Evolutionary conservation across 768 basidiomycete species (phyloP).

Genomic region (Porphyrellus cyaneotinctus): DNA sequence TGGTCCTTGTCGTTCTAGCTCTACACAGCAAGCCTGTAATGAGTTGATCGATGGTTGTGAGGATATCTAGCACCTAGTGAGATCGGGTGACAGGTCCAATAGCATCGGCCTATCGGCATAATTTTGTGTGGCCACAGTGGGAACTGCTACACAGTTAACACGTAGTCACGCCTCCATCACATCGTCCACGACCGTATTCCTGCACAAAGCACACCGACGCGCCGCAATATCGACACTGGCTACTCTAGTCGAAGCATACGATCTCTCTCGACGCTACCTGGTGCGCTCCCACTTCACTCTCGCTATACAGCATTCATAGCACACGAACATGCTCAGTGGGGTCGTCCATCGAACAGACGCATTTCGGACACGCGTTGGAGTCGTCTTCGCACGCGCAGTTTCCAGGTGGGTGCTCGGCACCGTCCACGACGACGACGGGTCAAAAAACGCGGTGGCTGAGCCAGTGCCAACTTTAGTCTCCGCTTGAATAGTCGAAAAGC

Average conservation of each 20-base stretch:
- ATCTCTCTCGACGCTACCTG: neutral
- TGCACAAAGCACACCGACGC: neutral
- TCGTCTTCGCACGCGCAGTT: neutral
- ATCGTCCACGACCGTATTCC: conserved; percentile 9
- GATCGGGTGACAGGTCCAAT: conserved; percentile 10
- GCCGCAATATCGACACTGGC: neutral
- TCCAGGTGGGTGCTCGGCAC: conserved; percentile 1
- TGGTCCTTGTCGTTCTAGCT: neutral
- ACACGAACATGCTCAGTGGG: neutral
- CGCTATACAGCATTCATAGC: neutral
- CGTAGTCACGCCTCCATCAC: conserved; percentile 11
- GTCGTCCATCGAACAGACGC: neutral
- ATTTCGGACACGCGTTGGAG: neutral
- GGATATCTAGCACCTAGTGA: neutral
- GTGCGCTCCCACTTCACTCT: neutral
- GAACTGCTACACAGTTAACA: conserved; percentile 14
- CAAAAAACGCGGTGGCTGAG: conserved; percentile 7
- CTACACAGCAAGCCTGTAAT: neutral
- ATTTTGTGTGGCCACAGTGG: conserved; percentile 20
- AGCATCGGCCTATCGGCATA: conserved; percentile 1
- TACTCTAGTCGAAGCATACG: neutral
- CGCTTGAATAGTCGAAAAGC: conserved; percentile 8
- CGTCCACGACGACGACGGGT: conserved; percentile 9
- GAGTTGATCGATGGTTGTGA: conserved; percentile 22
- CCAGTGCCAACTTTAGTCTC: conserved; percentile 8